Evolutionary conservation across 768 basidiomycete genomes (phyloP).

Genomic region (Rhodotorula kratochvilovae): DNA sequence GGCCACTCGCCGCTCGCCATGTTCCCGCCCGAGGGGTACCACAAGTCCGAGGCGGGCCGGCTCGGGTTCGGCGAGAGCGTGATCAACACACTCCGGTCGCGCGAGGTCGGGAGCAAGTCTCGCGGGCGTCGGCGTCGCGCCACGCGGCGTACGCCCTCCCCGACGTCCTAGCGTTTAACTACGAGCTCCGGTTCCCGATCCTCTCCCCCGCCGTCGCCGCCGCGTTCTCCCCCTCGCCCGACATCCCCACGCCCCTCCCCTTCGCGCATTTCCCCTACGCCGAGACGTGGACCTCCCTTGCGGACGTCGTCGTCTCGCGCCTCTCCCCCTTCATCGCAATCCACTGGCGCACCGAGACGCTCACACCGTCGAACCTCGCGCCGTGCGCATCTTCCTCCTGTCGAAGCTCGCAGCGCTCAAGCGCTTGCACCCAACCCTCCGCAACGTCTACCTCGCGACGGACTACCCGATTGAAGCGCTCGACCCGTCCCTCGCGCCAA

Average conservation of each 20-base stretch:
- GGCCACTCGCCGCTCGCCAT: conserved; percentile 38
- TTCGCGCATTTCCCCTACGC: conserved; percentile 52
- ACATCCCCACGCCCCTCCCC: conserved; percentile 10
- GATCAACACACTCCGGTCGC: conserved; percentile 39
- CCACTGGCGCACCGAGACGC: conserved; percentile 60
- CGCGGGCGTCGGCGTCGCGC: conserved; percentile 6
- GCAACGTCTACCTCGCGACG: conserved; percentile 58
- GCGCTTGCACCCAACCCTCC: conserved; percentile 45
- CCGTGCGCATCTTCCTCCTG: conserved; percentile 57
- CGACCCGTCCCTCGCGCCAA: conserved; percentile 37
- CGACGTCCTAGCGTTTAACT: conserved; percentile 57
- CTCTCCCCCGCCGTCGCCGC: conserved; percentile 45
- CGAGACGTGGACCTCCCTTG: conserved; percentile 51
- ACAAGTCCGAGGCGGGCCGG: conserved; percentile 29
- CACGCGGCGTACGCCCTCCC: conserved; percentile 36
- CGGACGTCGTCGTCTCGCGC: conserved; percentile 48
- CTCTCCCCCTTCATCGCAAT: conserved; percentile 53
- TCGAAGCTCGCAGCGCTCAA: conserved; percentile 48
- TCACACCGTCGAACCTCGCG: conserved; percentile 50
- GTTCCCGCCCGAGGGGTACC: conserved; percentile 42
- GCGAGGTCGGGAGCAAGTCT: conserved; percentile 35
- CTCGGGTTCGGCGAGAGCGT: conserved; percentile 42
- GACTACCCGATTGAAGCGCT: conserved; percentile 53
- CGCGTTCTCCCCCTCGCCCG: not conserved
- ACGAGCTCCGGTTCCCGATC: conserved; percentile 55